Percentiles rank a stretch among this genome's conserved stretches.
phyloP scores from a whole-genome alignment of 2,329 filamentous ascomycete species.

The Aspergillus intermedius region DNA sequence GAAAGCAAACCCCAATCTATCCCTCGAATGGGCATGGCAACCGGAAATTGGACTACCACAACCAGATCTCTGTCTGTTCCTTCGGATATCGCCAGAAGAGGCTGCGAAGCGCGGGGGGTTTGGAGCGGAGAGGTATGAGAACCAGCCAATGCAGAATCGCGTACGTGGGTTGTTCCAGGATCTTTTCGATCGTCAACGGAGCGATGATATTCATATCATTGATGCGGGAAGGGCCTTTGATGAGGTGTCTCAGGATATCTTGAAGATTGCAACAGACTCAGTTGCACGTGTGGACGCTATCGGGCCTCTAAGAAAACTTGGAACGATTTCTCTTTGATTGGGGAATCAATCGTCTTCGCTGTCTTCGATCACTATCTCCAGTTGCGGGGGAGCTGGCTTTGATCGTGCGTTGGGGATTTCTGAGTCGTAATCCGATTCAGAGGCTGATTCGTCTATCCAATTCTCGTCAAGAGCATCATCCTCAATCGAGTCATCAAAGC shows the following conservation, averaged over 20 bases:
- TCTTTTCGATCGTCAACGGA: constrained; percentile 40
- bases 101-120: constrained; percentile 76
- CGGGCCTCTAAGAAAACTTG: constrained; percentile 31
- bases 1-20: constrained; percentile 65
- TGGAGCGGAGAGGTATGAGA: constrained; percentile 85
- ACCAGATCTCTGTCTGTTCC: constrained; percentile 80
- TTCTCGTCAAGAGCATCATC: constrained; percentile 28
- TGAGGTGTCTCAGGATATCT: constrained; percentile 44
- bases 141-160: constrained; percentile 68
- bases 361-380: constrained; percentile 47
- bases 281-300: constrained; percentile 27
- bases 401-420: constrained; percentile 6
- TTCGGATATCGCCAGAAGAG: constrained; percentile 69
- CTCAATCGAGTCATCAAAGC: constrained; percentile 9
- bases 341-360: constrained; percentile 39
- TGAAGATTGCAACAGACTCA: constrained; percentile 19
- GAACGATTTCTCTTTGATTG: constrained; percentile 19
- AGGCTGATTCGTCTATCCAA: constrained; percentile 24
- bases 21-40: constrained; percentile 71
- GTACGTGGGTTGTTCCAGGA: constrained; percentile 68
- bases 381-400: constrained; percentile 11
- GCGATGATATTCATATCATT: constrained; percentile 47
- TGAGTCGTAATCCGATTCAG: constrained; percentile 22
- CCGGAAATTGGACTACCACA: constrained; percentile 81
- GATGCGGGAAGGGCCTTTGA: constrained; percentile 50